Evolutionary conservation across 2,329 filamentous ascomycete genomes (phyloP).

Genomic region (Fusarium chuoi): DNA sequence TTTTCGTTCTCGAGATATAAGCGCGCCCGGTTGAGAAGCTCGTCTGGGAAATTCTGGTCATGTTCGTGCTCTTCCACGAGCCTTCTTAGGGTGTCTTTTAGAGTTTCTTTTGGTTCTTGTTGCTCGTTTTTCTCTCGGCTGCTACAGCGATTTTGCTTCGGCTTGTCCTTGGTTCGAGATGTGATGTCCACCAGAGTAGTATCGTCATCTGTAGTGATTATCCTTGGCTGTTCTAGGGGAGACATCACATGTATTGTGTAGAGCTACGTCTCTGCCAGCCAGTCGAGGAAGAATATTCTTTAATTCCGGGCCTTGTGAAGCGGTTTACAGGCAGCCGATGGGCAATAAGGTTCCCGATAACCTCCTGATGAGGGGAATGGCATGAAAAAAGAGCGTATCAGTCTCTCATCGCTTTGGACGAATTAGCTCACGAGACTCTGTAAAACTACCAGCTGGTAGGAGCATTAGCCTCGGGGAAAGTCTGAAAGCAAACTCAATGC

Average conservation of each 20-base stretch:
- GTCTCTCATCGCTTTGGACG: neutral
- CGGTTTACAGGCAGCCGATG: neutral
- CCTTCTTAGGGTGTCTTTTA: slow-evolving; percentile 11
- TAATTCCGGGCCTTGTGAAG: neutral
- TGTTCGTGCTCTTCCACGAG: slow-evolving; percentile 55
- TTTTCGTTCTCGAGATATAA: slow-evolving; percentile 48
- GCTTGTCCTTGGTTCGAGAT: neutral
- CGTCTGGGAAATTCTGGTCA: slow-evolving; percentile 59
- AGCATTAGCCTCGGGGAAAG: no score
- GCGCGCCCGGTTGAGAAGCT: slow-evolving; percentile 53
- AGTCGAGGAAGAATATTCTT: neutral
- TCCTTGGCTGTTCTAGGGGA: neutral
- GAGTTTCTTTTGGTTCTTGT: neutral
- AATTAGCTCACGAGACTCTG: neutral
- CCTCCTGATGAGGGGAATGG: neutral
- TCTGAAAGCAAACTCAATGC: neutral
- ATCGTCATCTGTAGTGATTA: neutral
- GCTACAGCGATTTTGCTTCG: neutral
- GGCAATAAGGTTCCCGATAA: neutral
- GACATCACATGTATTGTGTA: neutral
- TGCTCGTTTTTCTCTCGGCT: neutral
- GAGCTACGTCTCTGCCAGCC: neutral
- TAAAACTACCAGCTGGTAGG: neutral
- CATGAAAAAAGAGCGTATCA: neutral
- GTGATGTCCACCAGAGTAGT: neutral